Evolutionary conservation across 345 rosid species (phyloP).

Genomic region (Crucihimalaya himalaica): DNA sequence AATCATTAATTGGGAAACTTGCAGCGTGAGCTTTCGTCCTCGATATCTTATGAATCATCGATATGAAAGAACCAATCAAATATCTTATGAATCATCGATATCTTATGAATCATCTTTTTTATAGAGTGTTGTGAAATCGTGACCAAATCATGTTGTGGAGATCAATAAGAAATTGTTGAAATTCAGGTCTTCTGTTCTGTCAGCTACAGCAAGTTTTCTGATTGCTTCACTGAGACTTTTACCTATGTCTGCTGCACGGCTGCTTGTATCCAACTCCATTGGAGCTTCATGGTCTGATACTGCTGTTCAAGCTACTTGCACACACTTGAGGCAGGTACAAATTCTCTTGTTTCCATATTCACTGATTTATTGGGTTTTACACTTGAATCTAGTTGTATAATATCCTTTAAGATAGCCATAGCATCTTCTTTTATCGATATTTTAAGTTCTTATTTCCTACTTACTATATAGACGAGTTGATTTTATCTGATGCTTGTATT

Average conservation of each 20-base stretch:
- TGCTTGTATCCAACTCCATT: slow-evolving; percentile 48
- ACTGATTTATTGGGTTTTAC: neutral
- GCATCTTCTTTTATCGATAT: neutral
- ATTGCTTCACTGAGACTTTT: slow-evolving; percentile 59
- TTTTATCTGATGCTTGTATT: neutral
- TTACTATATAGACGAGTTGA: neutral
- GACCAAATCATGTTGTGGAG: neutral
- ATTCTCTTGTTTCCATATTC: neutral
- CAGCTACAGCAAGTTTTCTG: slow-evolving; percentile 50
- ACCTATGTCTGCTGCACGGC: slow-evolving; percentile 50
- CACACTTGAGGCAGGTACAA: slow-evolving; percentile 67
- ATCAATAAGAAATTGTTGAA: slow-evolving; percentile 21
- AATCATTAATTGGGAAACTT: slow-evolving; percentile 53
- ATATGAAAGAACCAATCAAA: neutral
- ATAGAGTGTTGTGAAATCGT: slow-evolving; percentile 2
- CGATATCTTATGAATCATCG: neutral
- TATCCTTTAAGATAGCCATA: neutral
- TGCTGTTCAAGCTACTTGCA: slow-evolving; percentile 68
- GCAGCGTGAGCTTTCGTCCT: slow-evolving; percentile 50
- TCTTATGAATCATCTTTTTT: neutral
- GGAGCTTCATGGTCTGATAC: slow-evolving; percentile 74
- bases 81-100: neutral
- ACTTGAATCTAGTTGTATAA: neutral
- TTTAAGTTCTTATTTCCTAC: neutral
- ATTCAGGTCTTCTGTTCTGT: slow-evolving; percentile 67